Evolutionary conservation across 306 rosid species (phyloP).

Genomic region (Spatholobus suberectus): DNA sequence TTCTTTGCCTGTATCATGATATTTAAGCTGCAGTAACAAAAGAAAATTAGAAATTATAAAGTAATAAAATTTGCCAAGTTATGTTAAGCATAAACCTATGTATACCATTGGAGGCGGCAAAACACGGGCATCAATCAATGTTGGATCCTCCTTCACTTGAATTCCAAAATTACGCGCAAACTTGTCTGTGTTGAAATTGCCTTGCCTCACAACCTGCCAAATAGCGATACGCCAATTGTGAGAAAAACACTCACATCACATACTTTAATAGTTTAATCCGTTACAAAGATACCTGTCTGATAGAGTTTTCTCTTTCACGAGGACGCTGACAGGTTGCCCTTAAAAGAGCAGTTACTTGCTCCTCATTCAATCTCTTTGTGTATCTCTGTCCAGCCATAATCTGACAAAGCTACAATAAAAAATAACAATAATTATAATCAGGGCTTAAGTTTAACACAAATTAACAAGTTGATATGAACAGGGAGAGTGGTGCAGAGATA

Average conservation of each 20-base stretch:
- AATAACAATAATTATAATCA: not conserved
- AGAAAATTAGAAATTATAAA: not conserved
- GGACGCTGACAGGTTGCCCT: conserved; percentile 86
- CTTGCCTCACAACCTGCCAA: conserved; percentile 45
- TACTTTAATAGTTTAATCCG: not conserved
- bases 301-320: not conserved
- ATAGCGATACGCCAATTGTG: not conserved
- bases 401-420: conserved; percentile 51
- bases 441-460: not conserved
- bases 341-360: conserved; percentile 61
- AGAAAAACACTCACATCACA: not conserved
- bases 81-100: not conserved
- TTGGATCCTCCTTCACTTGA: conserved; percentile 35
- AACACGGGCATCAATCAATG: conserved; percentile 65
- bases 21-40: conserved; percentile 58
- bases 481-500: not conserved
- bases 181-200: conserved; percentile 32
- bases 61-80: not conserved
- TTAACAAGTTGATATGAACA: not conserved
- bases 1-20: conserved; percentile 57
- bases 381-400: conserved; percentile 77
- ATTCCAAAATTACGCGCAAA: conserved; percentile 57
- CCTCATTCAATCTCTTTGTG: conserved; percentile 60
- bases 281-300: conserved; percentile 43
- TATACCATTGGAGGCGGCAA: conserved; percentile 70